Evolutionary conservation across 1,284 basidiomycete genomes (phyloP), one percentile per base, ranked within the genome.

Genomic region (Psilocybe mexicana): DNA sequence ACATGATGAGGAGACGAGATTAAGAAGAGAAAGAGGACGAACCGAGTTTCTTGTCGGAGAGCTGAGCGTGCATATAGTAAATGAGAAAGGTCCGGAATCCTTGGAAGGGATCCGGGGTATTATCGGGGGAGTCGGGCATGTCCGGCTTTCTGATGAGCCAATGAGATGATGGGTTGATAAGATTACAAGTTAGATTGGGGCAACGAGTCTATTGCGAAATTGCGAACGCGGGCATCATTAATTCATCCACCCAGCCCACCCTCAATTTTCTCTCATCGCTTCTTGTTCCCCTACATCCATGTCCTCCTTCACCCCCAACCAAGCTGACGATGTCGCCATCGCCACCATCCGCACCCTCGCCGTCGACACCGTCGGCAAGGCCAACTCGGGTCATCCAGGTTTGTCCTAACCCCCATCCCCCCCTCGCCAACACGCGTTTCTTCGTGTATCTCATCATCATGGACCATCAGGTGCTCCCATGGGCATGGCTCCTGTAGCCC

Each of bases 331-430:
- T 57, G 72, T 79, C 61, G 79, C 80, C 65, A 78, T 90, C 65
- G 81, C 85, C 57, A 88, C 87, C 55, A 90, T 89, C 73, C 83
- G 87, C 61, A 83, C 85, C 52, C 81, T 89, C 59, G 84, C 88
- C 52, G 90, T 86, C 43, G 87, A 90, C 78, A 78, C 85, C 63
- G 86, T 90, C 51, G 83, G 74, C 59, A 86, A 93, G 77, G 88
- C 94, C 70, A 96, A 96, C 85, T 95, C 93, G 67, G 93, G 93
- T 61, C 93, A 95, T 77, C 93, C 93, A 60, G 92, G 93, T 88
- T 55, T 10, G 61, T 58, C 10, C 24, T n/a, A 25, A 42, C 53
- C 42, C 36, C 30, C 8, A 33, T 8, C 4, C 30, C 30, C 30
- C 5, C 30, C 30, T 33, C 4, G 42, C 26, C 52, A 28, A 40